Percentiles rank a stretch among this genome's conserved stretches.
These are phyloP conservation scores for Colletotrichum phormii DNA, from an alignment of 2,329 filamentous ascomycete genomes.

Conservation along the genomic window DNA sequence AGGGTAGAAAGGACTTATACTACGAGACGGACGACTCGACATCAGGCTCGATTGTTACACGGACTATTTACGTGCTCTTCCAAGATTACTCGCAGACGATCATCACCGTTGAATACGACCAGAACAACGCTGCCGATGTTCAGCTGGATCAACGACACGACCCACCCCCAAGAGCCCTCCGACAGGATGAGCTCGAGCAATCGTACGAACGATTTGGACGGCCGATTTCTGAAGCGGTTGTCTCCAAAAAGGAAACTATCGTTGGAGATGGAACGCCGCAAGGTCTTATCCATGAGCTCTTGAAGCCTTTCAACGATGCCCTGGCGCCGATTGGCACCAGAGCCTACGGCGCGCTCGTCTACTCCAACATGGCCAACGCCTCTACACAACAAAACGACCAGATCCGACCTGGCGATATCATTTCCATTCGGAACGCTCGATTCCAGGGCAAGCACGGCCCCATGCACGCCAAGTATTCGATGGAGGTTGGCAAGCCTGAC, in stretches of 20 bases:
- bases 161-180: slow-evolving; percentile 80
- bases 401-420: slow-evolving; percentile 92
- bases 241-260: slow-evolving; percentile 79
- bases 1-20: slow-evolving; percentile 84
- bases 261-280: slow-evolving; percentile 88
- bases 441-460: slow-evolving; percentile 96
- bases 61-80: slow-evolving; percentile 88
- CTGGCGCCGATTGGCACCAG: slow-evolving; percentile 88
- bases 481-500: slow-evolving; percentile 87
- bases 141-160: slow-evolving; percentile 89
- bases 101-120: slow-evolving; percentile 83
- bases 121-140: slow-evolving; percentile 77
- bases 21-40: slow-evolving; percentile 85
- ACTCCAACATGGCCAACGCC: slow-evolving; percentile 94
- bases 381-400: slow-evolving; percentile 91
- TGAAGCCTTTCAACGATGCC: slow-evolving; percentile 78
- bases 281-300: slow-evolving; percentile 81
- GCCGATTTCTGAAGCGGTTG: slow-evolving; percentile 78
- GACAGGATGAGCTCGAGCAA: slow-evolving; percentile 93
- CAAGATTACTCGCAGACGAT: slow-evolving; percentile 97
- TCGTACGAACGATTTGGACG: slow-evolving; percentile 85
- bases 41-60: slow-evolving; percentile 78
- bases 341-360: slow-evolving; percentile 91
- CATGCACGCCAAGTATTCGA: slow-evolving; percentile 93
- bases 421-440: slow-evolving; percentile 90